These are phyloP conservation scores for Teratosphaeria viscida DNA, from an alignment of 2,329 filamentous ascomycete species.

Conservation along the genomic window DNA sequence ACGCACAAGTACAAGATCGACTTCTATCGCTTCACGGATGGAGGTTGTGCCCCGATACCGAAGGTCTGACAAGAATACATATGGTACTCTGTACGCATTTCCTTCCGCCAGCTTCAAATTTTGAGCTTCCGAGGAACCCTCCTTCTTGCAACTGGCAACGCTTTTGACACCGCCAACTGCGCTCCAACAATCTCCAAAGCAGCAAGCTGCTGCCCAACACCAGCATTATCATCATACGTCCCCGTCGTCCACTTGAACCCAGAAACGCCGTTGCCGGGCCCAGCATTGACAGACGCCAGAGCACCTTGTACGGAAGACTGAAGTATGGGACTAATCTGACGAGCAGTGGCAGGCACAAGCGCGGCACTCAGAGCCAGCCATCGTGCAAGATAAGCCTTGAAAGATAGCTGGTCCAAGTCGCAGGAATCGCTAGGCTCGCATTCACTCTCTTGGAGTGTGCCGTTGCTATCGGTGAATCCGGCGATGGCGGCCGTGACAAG, in stretches of 20 bases:
- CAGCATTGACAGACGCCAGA: constrained; percentile 42
- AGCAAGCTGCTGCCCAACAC: constrained; percentile 46
- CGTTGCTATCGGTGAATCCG: constrained; percentile 23
- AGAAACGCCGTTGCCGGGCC: constrained; percentile 27
- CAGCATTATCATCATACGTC: constrained; percentile 34
- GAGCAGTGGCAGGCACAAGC: not conserved
- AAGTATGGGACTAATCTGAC: constrained; percentile 40
- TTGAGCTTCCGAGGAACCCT: not conserved
- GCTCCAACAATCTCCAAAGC: constrained; percentile 40
- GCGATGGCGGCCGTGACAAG: constrained; percentile 34
- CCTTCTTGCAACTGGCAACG: not conserved
- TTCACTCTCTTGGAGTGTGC: constrained; percentile 38
- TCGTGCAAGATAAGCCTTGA: constrained; percentile 39
- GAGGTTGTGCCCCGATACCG: no score
- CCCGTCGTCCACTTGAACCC: constrained; percentile 30
- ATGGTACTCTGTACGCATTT: no score
- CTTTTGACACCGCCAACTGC: constrained; percentile 11
- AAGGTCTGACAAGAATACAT: no score
- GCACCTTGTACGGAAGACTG: constrained; percentile 44
- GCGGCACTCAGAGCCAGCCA: constrained; percentile 40
- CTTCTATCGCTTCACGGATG: no score
- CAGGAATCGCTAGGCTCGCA: constrained; percentile 34
- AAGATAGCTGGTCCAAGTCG: constrained; percentile 35
- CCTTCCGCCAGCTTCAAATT: not conserved
- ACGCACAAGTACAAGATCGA: no score